Evolutionary conservation across 495 filamentous ascomycete species (phyloP).

Genomic region (Hyaloscypha finlandica): DNA sequence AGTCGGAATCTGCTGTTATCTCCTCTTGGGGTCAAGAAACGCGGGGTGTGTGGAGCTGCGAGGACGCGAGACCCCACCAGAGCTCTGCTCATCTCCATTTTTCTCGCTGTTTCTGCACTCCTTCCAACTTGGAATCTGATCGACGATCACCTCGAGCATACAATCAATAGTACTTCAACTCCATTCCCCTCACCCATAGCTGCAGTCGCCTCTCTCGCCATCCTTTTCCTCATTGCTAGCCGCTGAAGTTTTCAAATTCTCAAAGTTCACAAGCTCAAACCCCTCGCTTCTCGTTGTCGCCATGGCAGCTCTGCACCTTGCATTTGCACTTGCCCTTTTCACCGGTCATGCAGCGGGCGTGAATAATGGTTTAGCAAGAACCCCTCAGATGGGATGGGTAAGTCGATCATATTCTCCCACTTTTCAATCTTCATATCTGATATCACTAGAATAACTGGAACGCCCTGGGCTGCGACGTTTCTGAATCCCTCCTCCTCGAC

Average conservation of each 20-base stretch:
- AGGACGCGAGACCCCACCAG: too few relatives aligned
- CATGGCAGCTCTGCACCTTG: conserved; percentile 1
- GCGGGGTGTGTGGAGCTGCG: neutral
- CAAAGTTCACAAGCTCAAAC: neutral
- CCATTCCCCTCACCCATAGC: neutral
- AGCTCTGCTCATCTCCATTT: neutral
- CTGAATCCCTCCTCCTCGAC: conserved; percentile 46
- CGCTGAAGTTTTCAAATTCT: too few relatives aligned
- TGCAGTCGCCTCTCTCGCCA: neutral
- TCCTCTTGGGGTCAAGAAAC: neutral
- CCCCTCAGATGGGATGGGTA: conserved; percentile 29
- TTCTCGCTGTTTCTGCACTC: neutral
- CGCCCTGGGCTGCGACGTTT: conserved; percentile 44
- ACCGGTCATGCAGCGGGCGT: conserved; percentile 5
- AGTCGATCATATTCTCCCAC: neutral
- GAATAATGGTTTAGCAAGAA: conserved; percentile 27
- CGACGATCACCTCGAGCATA: neutral
- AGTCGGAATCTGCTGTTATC: neutral
- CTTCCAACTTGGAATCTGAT: neutral
- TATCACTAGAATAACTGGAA: conserved; percentile 26
- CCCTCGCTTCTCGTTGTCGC: neutral
- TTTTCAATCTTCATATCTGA: neutral
- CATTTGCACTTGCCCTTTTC: neutral
- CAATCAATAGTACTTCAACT: neutral
- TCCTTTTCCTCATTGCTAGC: neutral